Base-by-base conservation (phyloP, 1,284 basidiomycete species). In the Schizophyllum amplum region DNA sequence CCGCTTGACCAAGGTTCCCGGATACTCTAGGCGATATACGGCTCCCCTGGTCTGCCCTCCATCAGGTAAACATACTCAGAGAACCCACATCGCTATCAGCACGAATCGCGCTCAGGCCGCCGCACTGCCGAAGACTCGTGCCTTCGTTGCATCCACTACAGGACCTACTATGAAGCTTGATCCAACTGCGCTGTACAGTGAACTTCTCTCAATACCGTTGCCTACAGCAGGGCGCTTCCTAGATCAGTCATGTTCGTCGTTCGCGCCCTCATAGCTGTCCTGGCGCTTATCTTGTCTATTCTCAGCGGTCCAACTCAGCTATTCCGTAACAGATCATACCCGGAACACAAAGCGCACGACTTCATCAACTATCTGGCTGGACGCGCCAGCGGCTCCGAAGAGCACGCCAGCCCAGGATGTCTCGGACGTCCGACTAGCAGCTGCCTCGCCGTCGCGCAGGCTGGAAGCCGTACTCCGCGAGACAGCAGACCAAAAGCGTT, bases 391-490 rank as follows among this genome's bases (percentile, higher is more conserved):
- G 9, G 59, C 54, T 55, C 22, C 21, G 6, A n/a, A n/a, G n/a
- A 22, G 1, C 2, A 22, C 23, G 23, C 54, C 46, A 22, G 46
- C 47, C 17, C 42, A 4, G 27, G 23, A 47, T 47, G 21, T 47
- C 33, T 26, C 21, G 11, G 26, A 21, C 15, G 42, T 54, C 23
- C 53, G 53, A 9, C 42, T 47, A 17, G 47, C 24, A 5, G 53
- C 53, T 0, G 63, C 68, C n/a, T 82, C 84, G 1, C 70, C 76
- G 0, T 81, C 81, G 1, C 69, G 69, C 21, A 67, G 65, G 24
- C 69, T 69, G 20, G 69, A 74, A 4, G 83, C 78, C 5, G 66
- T 80, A 50, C 69, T 87, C 20, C 74, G 76, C 11, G 80, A 82
- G 64, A 64, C 65, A 0, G 66, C 64, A 7, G 64, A 68, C 4